Evolutionary conservation across 805 yeast species (phyloP), one percentile per base, ranked within the genome.

Genomic region (Barnettozyma sp.): DNA sequence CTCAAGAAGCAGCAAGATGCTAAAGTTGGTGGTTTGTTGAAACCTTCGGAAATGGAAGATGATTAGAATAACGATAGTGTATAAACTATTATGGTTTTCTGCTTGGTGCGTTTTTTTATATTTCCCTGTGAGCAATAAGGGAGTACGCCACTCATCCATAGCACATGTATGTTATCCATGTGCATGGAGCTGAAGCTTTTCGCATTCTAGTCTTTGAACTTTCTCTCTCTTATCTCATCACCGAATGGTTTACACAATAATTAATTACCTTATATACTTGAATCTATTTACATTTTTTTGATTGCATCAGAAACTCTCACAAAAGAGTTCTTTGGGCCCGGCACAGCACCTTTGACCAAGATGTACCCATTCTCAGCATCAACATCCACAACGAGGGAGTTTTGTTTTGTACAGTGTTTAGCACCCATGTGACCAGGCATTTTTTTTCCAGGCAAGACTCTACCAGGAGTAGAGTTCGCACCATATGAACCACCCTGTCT

Each of bases 351-450:
- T 64, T 83, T 83, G 30, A 88, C 79, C 34, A 88, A 65, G 34
- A 92, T 65, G 38, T 85, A 78, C 9, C 95, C 95, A 38, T 78
- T 76, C 35, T 73, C 87, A 30, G 80, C 86, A 56, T 84, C 88
- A 9, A 80, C 80, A 55, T 82, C 82, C 53, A 92, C 65, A 16
- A 92, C 79, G 55, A 78, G 70, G 18, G 78, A 68, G 58, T 86
- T 88, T 57, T 78, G 82, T 18, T 77, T 73, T 4, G 97, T 90
- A 42, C 74, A 72, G 48, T 66, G 68, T 37, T 73, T 69, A 43
- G 75, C 79, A 47, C 98, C 98, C 92, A 88, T 81, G 60, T 84
- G 83, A 46, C 98, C 98, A 24, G 97, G 94, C 98, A 92, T 90
- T 63, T 87, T 90, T 66, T 85, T 88, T 17, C 97, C 97, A 12